Evolutionary conservation across 179 eudicot genomes (phyloP), one percentile per base, ranked within the genome.

Genomic region (Pouteria campechiana): DNA sequence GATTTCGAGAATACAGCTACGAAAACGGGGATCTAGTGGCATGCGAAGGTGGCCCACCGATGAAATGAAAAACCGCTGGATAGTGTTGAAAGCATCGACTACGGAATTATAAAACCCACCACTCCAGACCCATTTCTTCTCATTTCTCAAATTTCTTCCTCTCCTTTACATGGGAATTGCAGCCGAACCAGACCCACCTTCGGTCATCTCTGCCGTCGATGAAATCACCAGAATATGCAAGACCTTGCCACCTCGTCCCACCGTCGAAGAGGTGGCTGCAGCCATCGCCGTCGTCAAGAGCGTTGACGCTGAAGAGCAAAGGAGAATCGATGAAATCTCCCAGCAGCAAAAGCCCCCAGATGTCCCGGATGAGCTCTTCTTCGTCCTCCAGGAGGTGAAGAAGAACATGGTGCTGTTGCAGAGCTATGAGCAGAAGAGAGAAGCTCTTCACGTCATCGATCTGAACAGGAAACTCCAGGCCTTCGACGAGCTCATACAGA

Each of bases 241-340:
- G 32, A 64, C 72, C 3, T 61, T 73, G 31, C 75, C 72, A 12
- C 67, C 79, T 2, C 49, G 79, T 37, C 79, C 79, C 31, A 37
- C 75, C 34, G 54, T 69, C 17, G 69, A 69, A 28, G 75, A 73
- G 44, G 46, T 69, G 15, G 66, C 57, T 45, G 79, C 79, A n/a
- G 72, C 79, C 57, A 41, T 41, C 0, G 68, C 75, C 4, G 57
- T 69, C 0, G 14, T 73, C 30, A 30, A 65, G 8, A 50, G 75
- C 7, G 54, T 44, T 2, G 31, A 61, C 19, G 7, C 58, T 3
- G 63, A 61, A 17, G 61, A 73, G 13, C 27, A 35, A 15, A 36
- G 14, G 3, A 53, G 21, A 7, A 35, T 69, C 1, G 63, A 69
- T 2, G 61, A 64, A 35, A 65, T 73, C 48, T 61, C 79, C 20